Evolutionary conservation across 306 rosid species (phyloP).

Genomic region (Prunus fruticosa): DNA sequence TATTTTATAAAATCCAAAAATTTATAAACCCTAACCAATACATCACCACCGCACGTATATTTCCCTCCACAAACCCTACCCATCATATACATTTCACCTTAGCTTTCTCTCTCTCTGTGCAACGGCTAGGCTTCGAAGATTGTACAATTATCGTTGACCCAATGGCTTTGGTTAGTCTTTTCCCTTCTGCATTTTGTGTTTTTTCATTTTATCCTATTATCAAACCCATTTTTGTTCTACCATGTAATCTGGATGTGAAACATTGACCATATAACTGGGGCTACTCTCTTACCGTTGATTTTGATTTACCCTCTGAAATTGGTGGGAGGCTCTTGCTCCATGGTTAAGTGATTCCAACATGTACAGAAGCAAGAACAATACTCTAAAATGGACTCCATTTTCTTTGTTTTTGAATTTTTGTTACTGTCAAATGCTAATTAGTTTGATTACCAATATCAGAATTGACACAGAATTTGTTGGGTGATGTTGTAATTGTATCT

Average conservation of each 20-base stretch:
- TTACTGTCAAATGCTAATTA: neutral
- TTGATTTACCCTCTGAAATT: neutral
- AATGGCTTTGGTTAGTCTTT: conserved; percentile 38
- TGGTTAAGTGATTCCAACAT: neutral
- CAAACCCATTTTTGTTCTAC: neutral
- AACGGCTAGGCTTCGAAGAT: neutral
- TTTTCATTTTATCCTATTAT: neutral
- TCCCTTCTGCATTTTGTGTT: neutral
- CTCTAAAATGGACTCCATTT: neutral
- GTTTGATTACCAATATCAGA: neutral
- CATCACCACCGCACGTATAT: neutral
- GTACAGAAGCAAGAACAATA: neutral
- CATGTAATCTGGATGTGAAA: no score
- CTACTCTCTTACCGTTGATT: neutral
- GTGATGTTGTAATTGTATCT: neutral
- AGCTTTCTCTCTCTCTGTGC: neutral
- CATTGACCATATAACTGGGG: neutral
- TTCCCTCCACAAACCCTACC: conserved; percentile 27
- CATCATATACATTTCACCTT: neutral
- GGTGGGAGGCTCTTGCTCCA: neutral
- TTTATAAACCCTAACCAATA: neutral
- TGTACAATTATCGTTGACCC: neutral
- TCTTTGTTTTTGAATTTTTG: neutral
- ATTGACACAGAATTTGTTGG: neutral
- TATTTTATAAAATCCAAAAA: neutral